Base-by-base conservation (phyloP, 176 grass and related monocot species). In the Avena insularis region DNA sequence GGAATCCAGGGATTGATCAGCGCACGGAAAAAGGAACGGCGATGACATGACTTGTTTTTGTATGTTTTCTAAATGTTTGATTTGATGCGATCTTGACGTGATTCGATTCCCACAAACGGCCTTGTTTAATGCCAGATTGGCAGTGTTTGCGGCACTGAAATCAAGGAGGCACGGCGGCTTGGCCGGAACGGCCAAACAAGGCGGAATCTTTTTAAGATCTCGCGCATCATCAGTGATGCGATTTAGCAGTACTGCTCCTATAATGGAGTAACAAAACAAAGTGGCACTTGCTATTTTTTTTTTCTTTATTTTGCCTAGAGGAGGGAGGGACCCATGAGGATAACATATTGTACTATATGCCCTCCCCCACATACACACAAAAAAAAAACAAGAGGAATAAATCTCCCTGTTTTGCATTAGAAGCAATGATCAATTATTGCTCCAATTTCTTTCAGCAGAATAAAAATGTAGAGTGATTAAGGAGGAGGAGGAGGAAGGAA, bases 151-250 rank as follows among this genome's bases (percentile, higher is more conserved):
- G 33, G 82, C 90, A 20, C 90, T 66, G 90, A 86, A 86, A 40
- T 79, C 83, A 31, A 86, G 71, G 20, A 3, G 3, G 46, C 75
- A 11, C 48, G 15, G 62, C 3, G 27, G 23, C 27, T 15, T 36
- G 46, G 11, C 20, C 45, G 86, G 43, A 87, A 21, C 29, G 65
- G 73, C 79, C 60, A 82, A 81, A 55, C 71, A 40, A 88, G 78
- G 82, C 70, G 79, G 90, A 86, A 88, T 91, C 56, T 87, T 82
- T 57, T 51, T 2, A 33, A 74, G 76, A 87, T 92, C 83, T 87
- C 56, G 83, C 4, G 80, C 86, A 73, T 86, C 79, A 89, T 57
- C 78, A 25, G 76, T 77, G 90, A 78, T 68, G 78, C 62, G 35
- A 82, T 83, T 87, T 58, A 4, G 29, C 43, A 25, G 25, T 33